Conservation (phyloP, 2,329 filamentous ascomycete species). For the Didymellaceae sp. region DNA sequence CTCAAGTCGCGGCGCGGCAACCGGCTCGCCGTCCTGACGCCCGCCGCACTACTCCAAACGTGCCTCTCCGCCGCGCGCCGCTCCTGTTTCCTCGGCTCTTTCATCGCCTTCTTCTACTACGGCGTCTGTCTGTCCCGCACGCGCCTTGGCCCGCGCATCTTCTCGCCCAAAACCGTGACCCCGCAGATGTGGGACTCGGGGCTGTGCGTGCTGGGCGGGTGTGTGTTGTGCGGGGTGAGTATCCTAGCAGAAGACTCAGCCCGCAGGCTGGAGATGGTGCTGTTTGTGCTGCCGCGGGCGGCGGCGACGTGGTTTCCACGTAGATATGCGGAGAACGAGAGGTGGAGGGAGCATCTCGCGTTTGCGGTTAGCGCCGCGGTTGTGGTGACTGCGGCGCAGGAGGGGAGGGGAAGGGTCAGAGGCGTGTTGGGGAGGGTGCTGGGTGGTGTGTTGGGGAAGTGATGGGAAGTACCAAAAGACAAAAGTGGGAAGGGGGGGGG, state of each 20-base stretch:
- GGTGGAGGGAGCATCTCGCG: constrained; percentile 41
- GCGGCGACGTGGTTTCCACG: constrained; percentile 76
- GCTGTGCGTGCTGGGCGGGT: constrained; percentile 74
- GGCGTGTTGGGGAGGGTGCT: constrained; percentile 41
- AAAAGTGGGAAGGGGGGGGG: too few relatives aligned
- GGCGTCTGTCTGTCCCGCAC: constrained; percentile 80
- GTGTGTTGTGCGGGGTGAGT: constrained; percentile 80
- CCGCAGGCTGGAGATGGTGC: constrained; percentile 74
- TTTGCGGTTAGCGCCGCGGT: constrained; percentile 42
- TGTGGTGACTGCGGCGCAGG: constrained; percentile 39
- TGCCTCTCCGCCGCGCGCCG: constrained; percentile 69
- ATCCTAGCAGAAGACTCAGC: constrained; percentile 72
- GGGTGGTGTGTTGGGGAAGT: constrained; percentile 25
- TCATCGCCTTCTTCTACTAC: constrained; percentile 84
- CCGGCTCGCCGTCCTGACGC: constrained; percentile 14
- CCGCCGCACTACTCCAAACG: constrained; percentile 56
- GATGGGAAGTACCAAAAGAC: too few relatives aligned
- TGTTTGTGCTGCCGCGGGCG: constrained; percentile 82
- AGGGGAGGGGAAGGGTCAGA: constrained; percentile 32
- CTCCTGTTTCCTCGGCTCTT: constrained; percentile 77
- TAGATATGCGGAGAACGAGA: constrained; percentile 58
- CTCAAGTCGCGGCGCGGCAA: constrained; percentile 22
- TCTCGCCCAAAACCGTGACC: constrained; percentile 62
- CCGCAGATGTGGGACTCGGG: constrained; percentile 66
- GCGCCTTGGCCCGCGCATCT: constrained; percentile 71